phyloP scores from a whole-genome alignment of 169 alveolate genomes.

The Cytauxzoon felis region DNA sequence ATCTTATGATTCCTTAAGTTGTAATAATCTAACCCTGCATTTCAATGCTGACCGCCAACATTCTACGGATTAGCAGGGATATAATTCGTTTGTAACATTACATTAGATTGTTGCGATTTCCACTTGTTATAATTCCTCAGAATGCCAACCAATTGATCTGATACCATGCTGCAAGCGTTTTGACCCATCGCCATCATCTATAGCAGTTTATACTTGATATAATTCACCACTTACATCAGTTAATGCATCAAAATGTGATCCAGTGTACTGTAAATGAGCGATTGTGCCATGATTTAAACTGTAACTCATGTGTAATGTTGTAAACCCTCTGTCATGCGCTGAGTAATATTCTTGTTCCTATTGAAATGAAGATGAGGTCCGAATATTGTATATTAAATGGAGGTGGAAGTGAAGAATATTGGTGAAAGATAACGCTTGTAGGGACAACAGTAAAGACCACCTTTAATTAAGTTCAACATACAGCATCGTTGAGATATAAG shows the following conservation, averaged over 20 bases:
- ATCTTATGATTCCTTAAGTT: too few species aligned
- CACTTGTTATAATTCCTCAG: slow-evolving; percentile 11
- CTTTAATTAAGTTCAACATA: slow-evolving; percentile 5
- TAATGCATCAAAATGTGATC: too few species aligned
- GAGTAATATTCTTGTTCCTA: slow-evolving; percentile 35
- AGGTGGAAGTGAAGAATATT: background rate
- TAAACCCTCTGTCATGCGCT: slow-evolving; percentile 34
- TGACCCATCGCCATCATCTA: slow-evolving; percentile 39
- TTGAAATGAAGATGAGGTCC: background rate
- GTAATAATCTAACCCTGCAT: too few species aligned
- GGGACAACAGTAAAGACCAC: background rate
- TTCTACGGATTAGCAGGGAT: slow-evolving; percentile 10
- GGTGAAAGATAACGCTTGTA: background rate
- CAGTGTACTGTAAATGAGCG: slow-evolving; percentile 27
- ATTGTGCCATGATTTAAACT: slow-evolving; percentile 24
- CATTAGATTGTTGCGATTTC: slow-evolving; percentile 14
- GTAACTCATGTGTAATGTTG: slow-evolving; percentile 47
- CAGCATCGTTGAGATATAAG: slow-evolving; percentile 23
- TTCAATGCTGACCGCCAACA: too few species aligned
- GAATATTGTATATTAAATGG: background rate
- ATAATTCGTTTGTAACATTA: slow-evolving; percentile 11
- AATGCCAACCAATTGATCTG: slow-evolving; percentile 16
- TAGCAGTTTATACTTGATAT: background rate
- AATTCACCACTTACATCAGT: background rate
- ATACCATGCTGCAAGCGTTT: slow-evolving; percentile 40